These are phyloP conservation scores for Phymatotrichopsis omnivora DNA, from an alignment of 2,329 filamentous ascomycete species.

Conservation along the genomic window DNA sequence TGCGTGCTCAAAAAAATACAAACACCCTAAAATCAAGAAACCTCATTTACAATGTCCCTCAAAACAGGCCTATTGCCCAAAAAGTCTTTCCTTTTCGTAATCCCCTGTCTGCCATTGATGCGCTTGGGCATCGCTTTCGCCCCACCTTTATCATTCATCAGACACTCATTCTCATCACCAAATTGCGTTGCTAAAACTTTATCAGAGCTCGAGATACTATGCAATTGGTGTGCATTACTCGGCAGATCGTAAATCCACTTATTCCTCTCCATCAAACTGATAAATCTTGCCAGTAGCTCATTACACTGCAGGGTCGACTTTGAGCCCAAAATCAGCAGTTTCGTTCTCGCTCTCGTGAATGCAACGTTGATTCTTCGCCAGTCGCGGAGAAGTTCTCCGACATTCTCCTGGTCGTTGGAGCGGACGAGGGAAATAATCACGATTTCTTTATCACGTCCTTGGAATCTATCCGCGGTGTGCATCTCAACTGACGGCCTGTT, in stretches of 20 bases:
- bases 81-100: conserved; percentile 37
- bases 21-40: no score
- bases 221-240: conserved; percentile 57
- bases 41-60: conserved; percentile 71
- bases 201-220: conserved; percentile 38
- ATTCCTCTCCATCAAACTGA: conserved; percentile 63
- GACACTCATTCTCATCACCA: conserved; percentile 19
- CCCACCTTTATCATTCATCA: conserved; percentile 27
- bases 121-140: conserved; percentile 22
- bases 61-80: conserved; percentile 58
- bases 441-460: conserved; percentile 90
- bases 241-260: conserved; percentile 73
- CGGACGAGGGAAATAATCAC: conserved; percentile 80
- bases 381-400: conserved; percentile 87
- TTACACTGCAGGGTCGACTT: conserved; percentile 60
- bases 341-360: conserved; percentile 84
- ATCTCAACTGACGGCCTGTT: conserved; percentile 63
- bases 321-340: conserved; percentile 80
- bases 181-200: no score
- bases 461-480: conserved; percentile 94
- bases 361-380: conserved; percentile 93
- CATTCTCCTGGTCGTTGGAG: conserved; percentile 67
- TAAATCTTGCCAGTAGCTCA: conserved; percentile 66
- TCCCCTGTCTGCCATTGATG: conserved; percentile 23
- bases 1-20: no score